Conservation (phyloP, 1,139 yeast genomes). For the Yamadazyma friedrichii region DNA sequence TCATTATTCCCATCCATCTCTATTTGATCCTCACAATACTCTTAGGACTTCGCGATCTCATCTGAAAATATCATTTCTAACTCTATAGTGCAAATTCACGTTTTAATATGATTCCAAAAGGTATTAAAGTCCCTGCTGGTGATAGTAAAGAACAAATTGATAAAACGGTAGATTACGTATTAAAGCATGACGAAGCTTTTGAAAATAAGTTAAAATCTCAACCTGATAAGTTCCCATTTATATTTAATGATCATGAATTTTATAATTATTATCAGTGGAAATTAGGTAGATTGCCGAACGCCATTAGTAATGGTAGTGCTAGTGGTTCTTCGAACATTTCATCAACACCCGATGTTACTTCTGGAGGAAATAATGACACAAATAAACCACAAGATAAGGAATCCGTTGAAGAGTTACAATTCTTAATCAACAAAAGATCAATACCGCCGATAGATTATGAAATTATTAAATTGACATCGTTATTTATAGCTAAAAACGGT, state of each 20-base stretch:
- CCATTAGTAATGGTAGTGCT: no score
- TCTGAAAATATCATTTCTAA: neutral
- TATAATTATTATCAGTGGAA: constrained; percentile 55
- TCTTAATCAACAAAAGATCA: constrained; percentile 50
- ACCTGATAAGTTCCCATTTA: constrained; percentile 59
- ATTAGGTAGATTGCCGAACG: constrained; percentile 15
- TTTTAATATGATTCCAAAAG: constrained; percentile 17
- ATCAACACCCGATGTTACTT: no score
- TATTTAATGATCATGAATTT: constrained; percentile 53
- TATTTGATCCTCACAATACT: neutral
- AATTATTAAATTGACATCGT: constrained; percentile 70
- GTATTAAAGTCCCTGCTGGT: constrained; percentile 55
- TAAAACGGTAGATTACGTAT: constrained; percentile 71
- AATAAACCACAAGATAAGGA: constrained; percentile 9
- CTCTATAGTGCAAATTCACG: neutral
- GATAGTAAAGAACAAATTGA: constrained; percentile 58
- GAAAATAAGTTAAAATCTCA: constrained; percentile 55
- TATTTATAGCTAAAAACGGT: constrained; percentile 61
- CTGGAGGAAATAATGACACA: neutral
- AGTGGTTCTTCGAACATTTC: no score
- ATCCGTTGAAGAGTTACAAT: constrained; percentile 33
- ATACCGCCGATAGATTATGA: constrained; percentile 66
- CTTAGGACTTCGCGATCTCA: neutral
- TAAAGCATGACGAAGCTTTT: constrained; percentile 65
- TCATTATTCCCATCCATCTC: constrained; percentile 1